Evolutionary conservation across 1,139 yeast species (phyloP).

Genomic region (Kodamaea sp.): DNA sequence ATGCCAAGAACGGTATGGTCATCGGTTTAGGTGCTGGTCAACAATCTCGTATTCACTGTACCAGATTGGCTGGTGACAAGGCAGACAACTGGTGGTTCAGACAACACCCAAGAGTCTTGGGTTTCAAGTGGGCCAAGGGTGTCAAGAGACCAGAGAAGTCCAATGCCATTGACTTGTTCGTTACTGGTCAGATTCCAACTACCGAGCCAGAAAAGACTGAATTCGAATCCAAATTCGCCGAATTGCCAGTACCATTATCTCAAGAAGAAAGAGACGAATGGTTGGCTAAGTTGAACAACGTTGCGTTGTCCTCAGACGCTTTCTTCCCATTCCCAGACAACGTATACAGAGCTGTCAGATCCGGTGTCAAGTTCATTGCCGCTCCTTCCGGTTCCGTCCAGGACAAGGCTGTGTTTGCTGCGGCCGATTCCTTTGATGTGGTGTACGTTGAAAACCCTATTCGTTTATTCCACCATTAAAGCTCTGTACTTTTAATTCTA

Average conservation of each 20-base stretch:
- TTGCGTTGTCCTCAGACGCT: constrained; percentile 94
- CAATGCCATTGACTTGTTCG: constrained; percentile 93
- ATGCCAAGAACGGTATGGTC: constrained; percentile 98
- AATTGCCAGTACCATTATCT: constrained; percentile 80
- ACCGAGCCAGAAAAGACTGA: constrained; percentile 92
- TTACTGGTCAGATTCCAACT: constrained; percentile 87
- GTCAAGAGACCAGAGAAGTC: constrained; percentile 98
- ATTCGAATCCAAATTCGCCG: constrained; percentile 85
- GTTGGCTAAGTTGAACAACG: constrained; percentile 76
- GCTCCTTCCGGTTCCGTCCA: constrained; percentile 98
- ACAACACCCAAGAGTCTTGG: constrained; percentile 93
- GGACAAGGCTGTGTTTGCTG: constrained; percentile 94
- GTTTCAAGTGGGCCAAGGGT: constrained; percentile 96
- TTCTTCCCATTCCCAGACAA: constrained; percentile 99
- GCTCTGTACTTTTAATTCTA: constrained; percentile 10
- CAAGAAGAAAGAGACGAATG: constrained; percentile 84
- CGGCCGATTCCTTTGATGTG: constrained; percentile 86
- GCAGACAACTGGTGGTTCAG: constrained; percentile 99
- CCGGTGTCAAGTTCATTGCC: constrained; percentile 93
- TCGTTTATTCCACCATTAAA: constrained; percentile 93
- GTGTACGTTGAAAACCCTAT: constrained; percentile 95
- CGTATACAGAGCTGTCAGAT: constrained; percentile 94
- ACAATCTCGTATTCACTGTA: constrained; percentile 98
- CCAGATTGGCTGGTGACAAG: constrained; percentile 98
- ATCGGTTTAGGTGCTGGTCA: constrained; percentile 99